Evolutionary conservation across 495 filamentous ascomycete species (phyloP).

Genomic region (Penicillium robsamsonii): DNA sequence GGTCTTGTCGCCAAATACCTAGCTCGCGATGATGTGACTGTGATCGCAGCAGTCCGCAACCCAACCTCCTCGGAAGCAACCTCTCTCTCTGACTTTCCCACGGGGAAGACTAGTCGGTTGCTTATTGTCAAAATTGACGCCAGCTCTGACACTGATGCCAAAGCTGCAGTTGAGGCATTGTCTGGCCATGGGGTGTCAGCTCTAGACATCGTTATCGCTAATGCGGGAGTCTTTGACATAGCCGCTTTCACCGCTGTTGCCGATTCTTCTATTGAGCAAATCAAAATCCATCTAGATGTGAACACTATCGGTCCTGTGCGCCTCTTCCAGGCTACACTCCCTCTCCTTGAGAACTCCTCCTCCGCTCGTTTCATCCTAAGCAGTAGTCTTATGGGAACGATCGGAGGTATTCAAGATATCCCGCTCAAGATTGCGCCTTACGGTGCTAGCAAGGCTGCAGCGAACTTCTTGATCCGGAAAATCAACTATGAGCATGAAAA

Average conservation of each 20-base stretch:
- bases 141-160: neutral
- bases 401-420: neutral
- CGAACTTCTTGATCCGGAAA: conserved; percentile 30
- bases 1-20: conserved; percentile 36
- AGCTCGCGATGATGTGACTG: conserved; percentile 38
- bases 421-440: conserved; percentile 29
- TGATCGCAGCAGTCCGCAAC: conserved; percentile 45
- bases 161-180: neutral
- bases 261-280: conserved; percentile 17
- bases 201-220: conserved; percentile 49
- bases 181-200: neutral
- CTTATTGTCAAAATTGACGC: neutral
- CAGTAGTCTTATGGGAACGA: conserved; percentile 12
- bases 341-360: conserved; percentile 30
- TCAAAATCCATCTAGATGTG: neutral
- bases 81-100: conserved; percentile 20
- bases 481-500: conserved; percentile 37
- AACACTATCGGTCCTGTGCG: conserved; percentile 19
- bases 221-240: conserved; percentile 40
- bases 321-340: conserved; percentile 37
- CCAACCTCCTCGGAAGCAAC: conserved; percentile 16
- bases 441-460: conserved; percentile 30
- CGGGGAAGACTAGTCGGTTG: neutral
- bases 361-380: conserved; percentile 32
- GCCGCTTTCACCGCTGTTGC: conserved; percentile 13